Evolutionary conservation across 106 monocot genomes (phyloP).

Genomic region (Acorus gramineus): DNA sequence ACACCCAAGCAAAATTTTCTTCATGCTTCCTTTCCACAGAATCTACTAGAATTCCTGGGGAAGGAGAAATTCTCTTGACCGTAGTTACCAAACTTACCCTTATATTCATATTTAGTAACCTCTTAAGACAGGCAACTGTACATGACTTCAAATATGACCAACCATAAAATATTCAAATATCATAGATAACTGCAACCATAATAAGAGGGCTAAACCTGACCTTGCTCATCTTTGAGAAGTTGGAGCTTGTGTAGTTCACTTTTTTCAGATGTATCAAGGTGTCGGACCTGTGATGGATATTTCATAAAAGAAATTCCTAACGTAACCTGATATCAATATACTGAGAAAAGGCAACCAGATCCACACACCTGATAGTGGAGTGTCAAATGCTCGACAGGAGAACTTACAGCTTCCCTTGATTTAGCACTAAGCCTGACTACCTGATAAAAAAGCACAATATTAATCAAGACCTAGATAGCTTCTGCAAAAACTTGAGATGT

Average conservation of each 20-base stretch:
- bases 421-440: background rate
- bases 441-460: constrained; percentile 1
- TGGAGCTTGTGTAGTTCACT: background rate
- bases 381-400: background rate
- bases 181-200: too few species aligned
- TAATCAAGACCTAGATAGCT: background rate
- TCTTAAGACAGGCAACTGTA: too few species aligned
- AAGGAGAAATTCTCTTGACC: too few species aligned
- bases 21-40: too few species aligned
- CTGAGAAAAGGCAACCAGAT: background rate
- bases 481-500: too few species aligned
- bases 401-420: background rate
- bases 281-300: background rate
- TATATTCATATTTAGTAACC: too few species aligned
- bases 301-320: background rate
- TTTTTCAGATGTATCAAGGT: background rate
- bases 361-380: background rate
- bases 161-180: too few species aligned
- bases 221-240: constrained; percentile 2
- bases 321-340: background rate
- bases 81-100: too few species aligned
- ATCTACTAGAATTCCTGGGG: too few species aligned
- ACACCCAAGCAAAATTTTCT: too few species aligned
- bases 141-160: too few species aligned
- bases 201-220: constrained; percentile 7